Base-by-base conservation (phyloP, 1,284 basidiomycete genomes). In the Pascua guehoae region DNA sequence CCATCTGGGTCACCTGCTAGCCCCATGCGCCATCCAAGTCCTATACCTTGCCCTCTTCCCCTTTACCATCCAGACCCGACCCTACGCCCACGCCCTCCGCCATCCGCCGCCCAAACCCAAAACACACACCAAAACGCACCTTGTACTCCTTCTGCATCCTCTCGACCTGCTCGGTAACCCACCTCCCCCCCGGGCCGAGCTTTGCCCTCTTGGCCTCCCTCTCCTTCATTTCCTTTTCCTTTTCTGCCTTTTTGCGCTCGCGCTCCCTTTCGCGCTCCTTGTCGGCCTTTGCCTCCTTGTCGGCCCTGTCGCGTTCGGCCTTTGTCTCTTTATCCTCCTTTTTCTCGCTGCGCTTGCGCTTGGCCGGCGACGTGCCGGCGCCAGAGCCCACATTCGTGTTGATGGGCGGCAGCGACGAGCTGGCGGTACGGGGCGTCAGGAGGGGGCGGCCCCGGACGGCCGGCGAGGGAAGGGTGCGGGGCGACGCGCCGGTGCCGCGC, bases 91-190 rank as follows among this genome's bases (percentile, higher is more conserved):
- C n/a, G n/a, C n/a, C n/a, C n/a, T n/a, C n/a, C n/a, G n/a, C 16
- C 17, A 15, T 8, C 16, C 15, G 11, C 32, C 36, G 1, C 16
- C 14, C 18, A n/a, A n/a, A n/a, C n/a, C n/a, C n/a, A n/a, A n/a
- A n/a, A n/a, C 43, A 38, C 14, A 8, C 41, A 14, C 18, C 12
- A 14, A 18, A n/a, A 54, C 62, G 7, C 47, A 68, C 69, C 53
- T 61, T 66, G 50, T 71, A 69, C 46, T 62, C 53, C 39, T 41
- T 32, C 54, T 68, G 60, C 62, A 71, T 64, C 12, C 49, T 51
- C 2, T 65, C 60, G 7, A 71, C 58, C 53, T 58, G 60, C 5
- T 55, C 50, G 1, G 61, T 48, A 41, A 71, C 57, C 69, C 69
- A 71, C 11, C 53, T 53, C 2, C 62, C 60, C 9, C 69, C 69